These are phyloP conservation scores for Paramecium caudatum DNA, from an alignment of 73 alveolate genomes.

Conservation along the genomic window DNA sequence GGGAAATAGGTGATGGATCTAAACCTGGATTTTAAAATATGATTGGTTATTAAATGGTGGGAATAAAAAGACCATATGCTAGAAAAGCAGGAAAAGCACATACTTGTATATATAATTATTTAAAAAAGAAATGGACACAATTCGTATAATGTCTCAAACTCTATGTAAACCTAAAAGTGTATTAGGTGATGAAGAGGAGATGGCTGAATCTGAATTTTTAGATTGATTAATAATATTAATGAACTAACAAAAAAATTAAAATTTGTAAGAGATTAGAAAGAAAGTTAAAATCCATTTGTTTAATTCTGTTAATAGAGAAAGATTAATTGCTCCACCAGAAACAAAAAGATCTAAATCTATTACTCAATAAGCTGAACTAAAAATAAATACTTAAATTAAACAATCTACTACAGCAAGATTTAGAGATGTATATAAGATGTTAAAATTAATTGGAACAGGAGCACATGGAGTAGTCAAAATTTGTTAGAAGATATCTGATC, in stretches of 20 bases:
- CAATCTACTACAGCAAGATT: not conserved
- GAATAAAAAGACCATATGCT: slow-evolving; percentile 17
- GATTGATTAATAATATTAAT: not conserved
- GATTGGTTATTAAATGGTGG: not conserved
- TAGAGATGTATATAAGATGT: slow-evolving; percentile 67
- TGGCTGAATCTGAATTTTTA: not conserved
- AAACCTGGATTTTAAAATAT: slow-evolving; percentile 17
- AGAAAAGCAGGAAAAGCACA: slow-evolving; percentile 45
- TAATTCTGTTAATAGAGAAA: not conserved
- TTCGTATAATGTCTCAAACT: slow-evolving; percentile 20
- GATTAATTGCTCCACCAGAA: not conserved
- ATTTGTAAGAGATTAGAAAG: not conserved
- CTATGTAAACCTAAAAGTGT: slow-evolving; percentile 17
- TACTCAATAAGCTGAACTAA: not conserved
- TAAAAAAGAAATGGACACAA: slow-evolving; percentile 38
- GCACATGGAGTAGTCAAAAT: slow-evolving; percentile 64
- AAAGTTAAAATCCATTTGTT: not conserved
- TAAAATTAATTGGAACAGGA: slow-evolving; percentile 73
- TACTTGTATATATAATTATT: slow-evolving; percentile 14
- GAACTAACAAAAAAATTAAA: not conserved
- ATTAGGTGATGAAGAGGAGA: slow-evolving; percentile 40
- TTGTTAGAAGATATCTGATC: slow-evolving; percentile 12
- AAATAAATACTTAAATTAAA: not conserved
- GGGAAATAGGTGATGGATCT: slow-evolving; percentile 48
- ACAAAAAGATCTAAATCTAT: slow-evolving; percentile 27